Evolutionary conservation across 768 basidiomycete genomes (phyloP), one percentile per base, ranked within the genome.

Genomic region (Leccinum arenicola): DNA sequence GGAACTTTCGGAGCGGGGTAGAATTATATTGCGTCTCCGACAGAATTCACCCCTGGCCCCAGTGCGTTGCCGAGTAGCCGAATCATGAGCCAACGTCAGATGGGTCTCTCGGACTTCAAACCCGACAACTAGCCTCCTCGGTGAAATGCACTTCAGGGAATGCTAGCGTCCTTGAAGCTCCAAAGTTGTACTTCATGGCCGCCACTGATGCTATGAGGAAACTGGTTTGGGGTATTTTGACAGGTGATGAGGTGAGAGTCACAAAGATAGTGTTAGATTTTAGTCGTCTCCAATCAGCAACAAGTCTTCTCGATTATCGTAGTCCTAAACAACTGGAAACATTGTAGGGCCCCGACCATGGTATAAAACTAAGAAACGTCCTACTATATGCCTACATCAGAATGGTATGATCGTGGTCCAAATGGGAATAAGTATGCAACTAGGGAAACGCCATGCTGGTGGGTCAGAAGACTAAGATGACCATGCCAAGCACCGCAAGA

Each of bases 401-500:
- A 36, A 19, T 31, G 6, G 33, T 57, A 45, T 35, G 29, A 21
- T 33, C 9, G 15, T 56, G 49, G 31, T 6, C 40, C 40, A 43
- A 8, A 15, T n/a, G 5, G 31, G 36, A 29, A 35, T 31, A 25
- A 9, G 29, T 29, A 45, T 15, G 2, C 21, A 58, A 58, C 19
- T 10, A 48, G 21, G n/a, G 33, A 27, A 56, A 14, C 12, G 27
- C 10, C 21, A 33, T 43, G n/a, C 9, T 17, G n/a, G 40, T 45
- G 43, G 6, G 19, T 67, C 50, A 64, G 5, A 65, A 25, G 17
- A 60, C n/a, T 47, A 70, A 52, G 48, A 55, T 9, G 50, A 25
- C 35, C 62, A 70, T 61, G 7, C 58, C 55, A 10, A 76, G 40
- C 25, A 77, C 19, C 35, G 76, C 78, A 36, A 72, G 54, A 1